phyloP scores from a whole-genome alignment of 805 yeast genomes.

The Candida dendrica region DNA sequence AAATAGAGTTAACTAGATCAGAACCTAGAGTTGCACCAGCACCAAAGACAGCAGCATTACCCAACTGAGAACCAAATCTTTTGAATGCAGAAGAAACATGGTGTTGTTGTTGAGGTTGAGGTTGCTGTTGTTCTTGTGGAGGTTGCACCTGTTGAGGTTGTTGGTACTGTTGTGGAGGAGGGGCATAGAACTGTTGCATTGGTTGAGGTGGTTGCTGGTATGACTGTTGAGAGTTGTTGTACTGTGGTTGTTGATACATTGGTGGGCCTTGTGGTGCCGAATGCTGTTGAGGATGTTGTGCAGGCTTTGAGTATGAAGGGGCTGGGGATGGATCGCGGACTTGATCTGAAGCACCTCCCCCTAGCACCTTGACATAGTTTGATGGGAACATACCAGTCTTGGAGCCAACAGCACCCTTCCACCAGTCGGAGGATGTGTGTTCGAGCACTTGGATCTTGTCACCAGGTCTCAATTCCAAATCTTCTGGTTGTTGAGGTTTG shows the following conservation, averaged over 20 bases:
- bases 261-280: conserved; percentile 5
- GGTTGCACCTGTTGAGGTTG: conserved; percentile 24
- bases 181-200: conserved; percentile 19
- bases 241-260: neutral
- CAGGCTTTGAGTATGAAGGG: conserved; percentile 8
- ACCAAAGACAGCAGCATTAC: conserved; percentile 91
- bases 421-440: conserved; percentile 81
- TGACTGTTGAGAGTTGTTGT: conserved; percentile 4
- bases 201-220: conserved; percentile 14
- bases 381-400: conserved; percentile 82
- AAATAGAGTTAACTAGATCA: conserved; percentile 68
- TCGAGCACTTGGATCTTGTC: conserved; percentile 66
- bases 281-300: conserved; percentile 3
- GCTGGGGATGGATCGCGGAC: conserved; percentile 5
- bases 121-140: conserved; percentile 27
- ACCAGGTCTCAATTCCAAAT: conserved; percentile 57
- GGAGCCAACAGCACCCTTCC: conserved; percentile 65
- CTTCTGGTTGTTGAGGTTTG: conserved; percentile 68
- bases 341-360: conserved; percentile 1
- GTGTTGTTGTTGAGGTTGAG: conserved; percentile 24
- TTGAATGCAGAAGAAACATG: conserved; percentile 32
- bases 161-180: conserved; percentile 40
- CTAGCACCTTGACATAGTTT: conserved; percentile 55
- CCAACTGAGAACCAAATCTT: conserved; percentile 73
- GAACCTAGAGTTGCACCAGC: conserved; percentile 95